phyloP scores from a whole-genome alignment of 1,139 yeast genomes.

The Waltiozyma sp. region DNA sequence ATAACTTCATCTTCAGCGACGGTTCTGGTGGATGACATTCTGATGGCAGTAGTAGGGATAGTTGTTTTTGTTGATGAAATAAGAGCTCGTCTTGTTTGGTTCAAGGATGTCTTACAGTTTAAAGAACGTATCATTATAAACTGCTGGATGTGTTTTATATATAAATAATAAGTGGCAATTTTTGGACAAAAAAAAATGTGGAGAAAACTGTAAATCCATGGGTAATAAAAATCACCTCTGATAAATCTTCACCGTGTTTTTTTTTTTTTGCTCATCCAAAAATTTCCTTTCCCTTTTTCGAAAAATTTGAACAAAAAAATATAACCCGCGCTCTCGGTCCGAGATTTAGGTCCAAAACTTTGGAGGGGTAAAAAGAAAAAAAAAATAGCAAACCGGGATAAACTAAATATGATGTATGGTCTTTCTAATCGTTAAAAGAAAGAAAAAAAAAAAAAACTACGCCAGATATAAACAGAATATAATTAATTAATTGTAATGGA shows the following conservation, averaged over 20 bases:
- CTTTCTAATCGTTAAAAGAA: too few relatives aligned
- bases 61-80: background rate
- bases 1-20: conserved; percentile 37
- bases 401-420: too few relatives aligned
- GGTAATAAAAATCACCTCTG: too few relatives aligned
- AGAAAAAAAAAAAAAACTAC: too few relatives aligned
- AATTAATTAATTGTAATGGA: too few relatives aligned
- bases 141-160: background rate
- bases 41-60: background rate
- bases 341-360: background rate
- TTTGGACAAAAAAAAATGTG: background rate
- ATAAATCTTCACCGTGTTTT: too few relatives aligned
- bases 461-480: too few relatives aligned
- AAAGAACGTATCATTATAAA: background rate
- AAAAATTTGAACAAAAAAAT: too few relatives aligned
- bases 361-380: too few relatives aligned
- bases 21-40: background rate
- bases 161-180: background rate
- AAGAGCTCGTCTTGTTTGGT: background rate
- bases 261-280: background rate
- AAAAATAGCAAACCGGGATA: too few relatives aligned
- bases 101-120: background rate
- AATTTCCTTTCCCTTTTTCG: background rate
- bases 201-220: background rate
- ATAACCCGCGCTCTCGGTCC: background rate